Evolutionary conservation across 371 early-diverging fungal species (phyloP).

Genomic region (Phascolomyces articulosus): DNA sequence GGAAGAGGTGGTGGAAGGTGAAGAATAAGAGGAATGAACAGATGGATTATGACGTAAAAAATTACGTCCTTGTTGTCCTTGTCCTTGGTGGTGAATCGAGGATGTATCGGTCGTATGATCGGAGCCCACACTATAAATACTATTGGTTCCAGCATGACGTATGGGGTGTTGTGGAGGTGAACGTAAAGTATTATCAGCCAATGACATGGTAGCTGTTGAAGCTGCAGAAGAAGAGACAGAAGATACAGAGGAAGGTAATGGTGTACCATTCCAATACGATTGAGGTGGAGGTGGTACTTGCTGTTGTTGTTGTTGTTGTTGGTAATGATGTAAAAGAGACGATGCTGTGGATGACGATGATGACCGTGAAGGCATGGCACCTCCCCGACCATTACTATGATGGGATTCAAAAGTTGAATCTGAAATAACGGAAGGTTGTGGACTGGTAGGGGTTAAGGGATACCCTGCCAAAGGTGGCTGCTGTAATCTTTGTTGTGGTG

Average conservation of each 20-base stretch:
- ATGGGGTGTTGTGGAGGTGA: slow-evolving; percentile 9
- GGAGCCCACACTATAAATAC: slow-evolving; percentile 21
- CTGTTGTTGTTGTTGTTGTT: slow-evolving; percentile 9
- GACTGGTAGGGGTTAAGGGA: slow-evolving; percentile 30
- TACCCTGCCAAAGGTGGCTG: slow-evolving; percentile 11
- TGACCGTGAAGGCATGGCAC: slow-evolving; percentile 17
- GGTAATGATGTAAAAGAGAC: slow-evolving; percentile 12
- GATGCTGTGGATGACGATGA: slow-evolving; percentile 19
- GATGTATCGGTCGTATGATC: neutral
- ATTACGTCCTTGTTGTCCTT: slow-evolving; percentile 19
- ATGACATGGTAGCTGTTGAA: slow-evolving; percentile 12
- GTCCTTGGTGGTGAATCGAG: neutral
- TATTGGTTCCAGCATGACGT: slow-evolving; percentile 16
- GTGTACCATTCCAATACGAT: slow-evolving; percentile 10
- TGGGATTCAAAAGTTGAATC: slow-evolving; percentile 6
- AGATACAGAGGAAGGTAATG: slow-evolving; percentile 13
- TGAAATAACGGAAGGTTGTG: slow-evolving; percentile 28
- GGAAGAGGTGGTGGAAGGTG: slow-evolving; percentile 16
- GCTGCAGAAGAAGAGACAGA: slow-evolving; percentile 17
- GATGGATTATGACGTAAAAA: slow-evolving; percentile 21
- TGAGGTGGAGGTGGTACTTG: slow-evolving; percentile 2
- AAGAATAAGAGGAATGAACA: slow-evolving; percentile 6
- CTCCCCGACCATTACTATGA: slow-evolving; percentile 7
- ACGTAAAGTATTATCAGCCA: slow-evolving; percentile 6
- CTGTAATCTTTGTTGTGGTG: slow-evolving; percentile 14